Evolutionary conservation across 768 basidiomycete species (phyloP).

Genomic region (Leucosporidium yakuticum): DNA sequence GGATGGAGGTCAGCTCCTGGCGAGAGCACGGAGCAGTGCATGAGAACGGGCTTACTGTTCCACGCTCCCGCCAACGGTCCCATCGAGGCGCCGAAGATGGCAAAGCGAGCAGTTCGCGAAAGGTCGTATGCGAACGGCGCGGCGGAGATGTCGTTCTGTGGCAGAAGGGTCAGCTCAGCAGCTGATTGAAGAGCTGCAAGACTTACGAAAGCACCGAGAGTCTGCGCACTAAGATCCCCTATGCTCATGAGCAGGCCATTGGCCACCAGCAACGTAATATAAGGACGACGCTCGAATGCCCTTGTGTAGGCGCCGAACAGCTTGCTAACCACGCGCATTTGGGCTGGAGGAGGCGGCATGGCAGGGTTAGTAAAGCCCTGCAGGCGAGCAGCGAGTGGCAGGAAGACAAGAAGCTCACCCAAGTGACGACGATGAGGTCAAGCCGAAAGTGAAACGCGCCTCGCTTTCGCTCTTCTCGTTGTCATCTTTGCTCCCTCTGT

Average conservation of each 20-base stretch:
- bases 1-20: not conserved
- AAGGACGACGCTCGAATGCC: slow-evolving; percentile 20
- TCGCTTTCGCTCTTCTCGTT: too few relatives aligned
- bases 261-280: slow-evolving; percentile 23
- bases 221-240: slow-evolving; percentile 25
- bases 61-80: slow-evolving; percentile 33
- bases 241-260: slow-evolving; percentile 19
- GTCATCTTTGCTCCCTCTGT: too few relatives aligned
- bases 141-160: not conserved
- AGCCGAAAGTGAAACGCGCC: too few relatives aligned
- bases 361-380: too few relatives aligned
- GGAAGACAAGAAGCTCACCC: too few relatives aligned
- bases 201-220: not conserved
- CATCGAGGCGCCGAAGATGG: slow-evolving; percentile 33
- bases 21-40: not conserved
- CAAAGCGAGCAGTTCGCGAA: slow-evolving; percentile 15
- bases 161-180: not conserved
- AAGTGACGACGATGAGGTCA: too few relatives aligned
- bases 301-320: slow-evolving; percentile 24
- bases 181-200: not conserved
- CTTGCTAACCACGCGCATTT: not conserved
- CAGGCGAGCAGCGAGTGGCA: too few relatives aligned
- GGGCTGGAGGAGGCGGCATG: not conserved
- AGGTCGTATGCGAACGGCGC: slow-evolving; percentile 10
- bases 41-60: slow-evolving; percentile 23